Percentiles rank a stretch among this genome's conserved stretches.
These are phyloP conservation scores for Colletotrichum chrysophilum DNA, from an alignment of 2,329 filamentous ascomycete species.

Conservation along the genomic window DNA sequence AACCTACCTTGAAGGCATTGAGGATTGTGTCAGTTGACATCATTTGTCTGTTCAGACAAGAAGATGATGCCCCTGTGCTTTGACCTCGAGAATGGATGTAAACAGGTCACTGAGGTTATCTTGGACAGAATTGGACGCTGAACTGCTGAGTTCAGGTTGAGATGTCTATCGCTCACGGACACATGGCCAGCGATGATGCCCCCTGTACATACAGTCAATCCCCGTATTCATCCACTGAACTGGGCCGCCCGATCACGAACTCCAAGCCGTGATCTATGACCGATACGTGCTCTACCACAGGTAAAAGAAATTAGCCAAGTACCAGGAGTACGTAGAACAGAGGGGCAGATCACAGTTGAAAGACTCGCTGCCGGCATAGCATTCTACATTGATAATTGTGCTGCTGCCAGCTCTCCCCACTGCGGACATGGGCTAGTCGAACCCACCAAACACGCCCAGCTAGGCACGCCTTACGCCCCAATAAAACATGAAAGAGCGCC, in stretches of 20 bases:
- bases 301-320: not conserved
- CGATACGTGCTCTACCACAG: not conserved
- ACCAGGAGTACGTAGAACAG: not conserved
- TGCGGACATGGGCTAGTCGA: not conserved
- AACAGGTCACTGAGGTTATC: not conserved
- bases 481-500: not conserved
- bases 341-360: not conserved
- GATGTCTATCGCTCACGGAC: not conserved
- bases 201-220: not conserved
- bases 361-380: not conserved
- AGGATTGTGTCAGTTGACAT: not conserved
- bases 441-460: not conserved
- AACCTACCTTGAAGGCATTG: not conserved
- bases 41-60: not conserved
- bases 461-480: conserved; percentile 2
- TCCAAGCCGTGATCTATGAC: not conserved
- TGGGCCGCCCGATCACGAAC: not conserved
- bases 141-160: not conserved
- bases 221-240: not conserved
- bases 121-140: not conserved
- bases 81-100: not conserved
- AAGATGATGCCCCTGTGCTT: not conserved
- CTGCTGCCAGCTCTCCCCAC: not conserved
- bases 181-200: not conserved
- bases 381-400: not conserved